These are phyloP conservation scores for Cladorrhinum samala DNA, from an alignment of 495 filamentous ascomycete species.

Conservation along the genomic window DNA sequence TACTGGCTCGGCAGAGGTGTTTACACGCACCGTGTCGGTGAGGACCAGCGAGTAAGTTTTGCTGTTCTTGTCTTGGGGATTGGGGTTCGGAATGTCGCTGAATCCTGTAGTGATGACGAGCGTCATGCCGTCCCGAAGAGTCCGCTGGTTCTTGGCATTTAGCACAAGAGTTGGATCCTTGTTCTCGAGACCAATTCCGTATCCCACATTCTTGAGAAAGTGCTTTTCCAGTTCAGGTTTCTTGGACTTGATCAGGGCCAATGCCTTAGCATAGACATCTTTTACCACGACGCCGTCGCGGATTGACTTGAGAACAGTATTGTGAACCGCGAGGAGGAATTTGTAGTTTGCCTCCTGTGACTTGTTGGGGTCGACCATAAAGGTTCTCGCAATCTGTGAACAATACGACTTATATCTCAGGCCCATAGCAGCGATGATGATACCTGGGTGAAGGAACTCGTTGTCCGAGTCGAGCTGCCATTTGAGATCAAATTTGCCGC, in stretches of 20 bases:
- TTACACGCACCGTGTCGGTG: constrained; percentile 85
- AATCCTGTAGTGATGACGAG: constrained; percentile 83
- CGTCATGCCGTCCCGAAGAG: constrained; percentile 94
- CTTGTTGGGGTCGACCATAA: constrained; percentile 94
- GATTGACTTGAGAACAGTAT: constrained; percentile 78
- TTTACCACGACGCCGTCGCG: constrained; percentile 82
- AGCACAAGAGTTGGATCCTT: constrained; percentile 74
- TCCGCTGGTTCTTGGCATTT: constrained; percentile 74
- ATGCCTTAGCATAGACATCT: constrained; percentile 86
- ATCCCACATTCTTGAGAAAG: constrained; percentile 83
- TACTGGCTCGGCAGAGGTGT: constrained; percentile 60
- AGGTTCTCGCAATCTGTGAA: constrained; percentile 84
- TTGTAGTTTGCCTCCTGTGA: constrained; percentile 91
- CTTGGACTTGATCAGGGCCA: constrained; percentile 69
- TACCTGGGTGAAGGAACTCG: constrained; percentile 81
- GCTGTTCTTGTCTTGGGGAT: constrained; percentile 77
- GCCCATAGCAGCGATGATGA: constrained; percentile 87
- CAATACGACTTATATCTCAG: constrained; percentile 92
- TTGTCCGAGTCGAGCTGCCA: constrained; percentile 67
- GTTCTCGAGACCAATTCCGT: constrained; percentile 87
- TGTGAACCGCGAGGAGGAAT: constrained; percentile 79
- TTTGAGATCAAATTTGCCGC: constrained; percentile 87
- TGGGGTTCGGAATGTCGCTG: constrained; percentile 75
- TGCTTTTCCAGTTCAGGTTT: constrained; percentile 92
- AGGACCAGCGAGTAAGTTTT: constrained; percentile 83